Evolutionary conservation across 345 rosid genomes (phyloP).

Genomic region (Rhodomyrtus tomentosa): DNA sequence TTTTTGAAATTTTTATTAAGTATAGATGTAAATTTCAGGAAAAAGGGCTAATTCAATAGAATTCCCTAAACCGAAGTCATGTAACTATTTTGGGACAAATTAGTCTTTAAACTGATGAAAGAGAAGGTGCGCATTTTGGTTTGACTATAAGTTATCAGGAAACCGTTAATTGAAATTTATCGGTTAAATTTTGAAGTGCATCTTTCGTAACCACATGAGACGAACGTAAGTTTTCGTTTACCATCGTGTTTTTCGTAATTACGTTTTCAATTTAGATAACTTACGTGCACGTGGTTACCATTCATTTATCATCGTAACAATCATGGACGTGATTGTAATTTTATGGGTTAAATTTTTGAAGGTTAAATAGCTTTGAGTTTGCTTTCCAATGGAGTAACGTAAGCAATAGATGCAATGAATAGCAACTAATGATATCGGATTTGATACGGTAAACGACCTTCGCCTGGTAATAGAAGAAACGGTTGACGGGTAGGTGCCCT

Average conservation of each 20-base stretch:
- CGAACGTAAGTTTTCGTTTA: too few species aligned
- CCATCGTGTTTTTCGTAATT: background rate
- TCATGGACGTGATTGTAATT: background rate
- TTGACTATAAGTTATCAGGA: background rate
- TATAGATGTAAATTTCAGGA: background rate
- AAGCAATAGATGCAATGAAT: background rate
- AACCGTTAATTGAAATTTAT: background rate
- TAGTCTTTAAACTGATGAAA: background rate
- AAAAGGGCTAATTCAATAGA: background rate
- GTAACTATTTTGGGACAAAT: accelerated
- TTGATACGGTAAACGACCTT: background rate
- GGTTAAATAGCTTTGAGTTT: background rate
- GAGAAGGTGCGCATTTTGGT: background rate
- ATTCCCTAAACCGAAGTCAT: background rate
- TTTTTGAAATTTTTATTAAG: background rate
- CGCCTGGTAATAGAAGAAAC: background rate
- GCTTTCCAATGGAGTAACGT: background rate
- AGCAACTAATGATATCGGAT: background rate
- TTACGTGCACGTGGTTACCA: background rate
- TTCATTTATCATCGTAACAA: background rate
- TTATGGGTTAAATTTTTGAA: background rate
- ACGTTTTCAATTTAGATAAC: background rate
- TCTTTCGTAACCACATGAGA: too few species aligned
- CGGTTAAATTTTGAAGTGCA: too few species aligned
- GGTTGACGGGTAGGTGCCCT: background rate